Conservation (phyloP, 495 filamentous ascomycete species). For the Hyaloscypha variabilis region DNA sequence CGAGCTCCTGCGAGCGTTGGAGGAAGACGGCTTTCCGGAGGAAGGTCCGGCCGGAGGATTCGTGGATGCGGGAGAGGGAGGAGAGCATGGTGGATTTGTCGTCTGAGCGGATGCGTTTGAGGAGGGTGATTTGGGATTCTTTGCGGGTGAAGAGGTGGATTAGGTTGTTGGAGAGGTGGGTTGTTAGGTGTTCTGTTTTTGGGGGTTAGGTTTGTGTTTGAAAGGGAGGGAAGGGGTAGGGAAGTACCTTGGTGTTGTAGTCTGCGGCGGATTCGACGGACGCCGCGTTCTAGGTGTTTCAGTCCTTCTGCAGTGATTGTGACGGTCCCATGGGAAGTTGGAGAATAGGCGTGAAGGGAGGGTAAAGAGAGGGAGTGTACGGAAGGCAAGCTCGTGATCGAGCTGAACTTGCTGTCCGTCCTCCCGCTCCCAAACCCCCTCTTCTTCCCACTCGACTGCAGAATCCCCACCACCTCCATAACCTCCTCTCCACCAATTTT, state of each 20-base stretch:
- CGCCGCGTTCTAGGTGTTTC: background rate
- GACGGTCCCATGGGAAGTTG: too few species aligned
- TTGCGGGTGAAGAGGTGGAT: background rate
- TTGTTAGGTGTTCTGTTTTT: background rate
- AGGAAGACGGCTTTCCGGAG: slow-evolving; percentile 6
- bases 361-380: background rate
- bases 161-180: slow-evolving; percentile 6
- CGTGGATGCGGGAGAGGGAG: background rate
- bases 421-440: background rate
- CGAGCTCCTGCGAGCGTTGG: background rate
- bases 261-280: background rate
- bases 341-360: too few species aligned
- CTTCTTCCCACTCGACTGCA: background rate
- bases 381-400: background rate
- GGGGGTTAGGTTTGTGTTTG: background rate
- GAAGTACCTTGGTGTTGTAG: background rate
- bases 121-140: background rate
- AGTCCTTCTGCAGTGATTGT: background rate
- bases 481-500: too few species aligned
- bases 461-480: background rate
- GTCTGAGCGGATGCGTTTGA: background rate
- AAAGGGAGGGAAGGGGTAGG: background rate
- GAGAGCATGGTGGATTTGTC: background rate
- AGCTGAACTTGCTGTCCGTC: background rate
- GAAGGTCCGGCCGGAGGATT: slow-evolving; percentile 1